phyloP scores from a whole-genome alignment of 805 yeast genomes.

The Geotrichum ghanense region DNA sequence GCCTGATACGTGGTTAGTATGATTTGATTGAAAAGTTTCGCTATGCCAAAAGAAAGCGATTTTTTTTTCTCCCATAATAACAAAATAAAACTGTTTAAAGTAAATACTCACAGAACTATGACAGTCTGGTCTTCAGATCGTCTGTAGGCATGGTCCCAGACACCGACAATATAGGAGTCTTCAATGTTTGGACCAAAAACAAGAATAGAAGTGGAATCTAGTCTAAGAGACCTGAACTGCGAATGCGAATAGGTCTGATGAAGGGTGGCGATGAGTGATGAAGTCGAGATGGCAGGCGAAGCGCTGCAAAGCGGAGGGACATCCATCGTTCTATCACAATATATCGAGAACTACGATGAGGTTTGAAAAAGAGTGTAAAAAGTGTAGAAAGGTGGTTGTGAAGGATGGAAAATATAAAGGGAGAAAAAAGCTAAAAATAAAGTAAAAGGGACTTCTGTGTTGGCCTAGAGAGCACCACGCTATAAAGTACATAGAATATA shows the following conservation, averaged over 20 bases:
- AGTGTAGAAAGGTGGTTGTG: conserved; percentile 4
- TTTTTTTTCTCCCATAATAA: neutral
- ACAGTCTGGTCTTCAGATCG: conserved; percentile 31
- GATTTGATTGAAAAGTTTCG: neutral
- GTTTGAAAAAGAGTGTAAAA: conserved; percentile 5
- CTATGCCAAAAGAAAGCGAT: no score
- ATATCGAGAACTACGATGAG: neutral
- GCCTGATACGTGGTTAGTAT: conserved; percentile 9
- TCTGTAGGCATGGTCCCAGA: conserved; percentile 30
- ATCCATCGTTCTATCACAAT: conserved; percentile 15
- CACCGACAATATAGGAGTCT: conserved; percentile 20
- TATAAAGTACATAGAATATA: no score
- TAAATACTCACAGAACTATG: conserved; percentile 19
- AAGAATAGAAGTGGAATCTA: conserved; percentile 25
- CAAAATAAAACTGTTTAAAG: neutral
- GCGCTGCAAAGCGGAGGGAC: conserved; percentile 23
- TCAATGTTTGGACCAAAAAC: conserved; percentile 24
- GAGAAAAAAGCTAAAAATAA: no score
- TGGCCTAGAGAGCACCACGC: no score
- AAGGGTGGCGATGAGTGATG: conserved; percentile 24
- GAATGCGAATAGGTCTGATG: conserved; percentile 22
- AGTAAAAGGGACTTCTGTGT: no score
- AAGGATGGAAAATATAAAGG: conserved; percentile 6
- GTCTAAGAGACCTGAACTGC: conserved; percentile 14
- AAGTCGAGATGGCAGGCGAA: conserved; percentile 21